These are phyloP conservation scores for Triticum timopheevii DNA, from an alignment of 176 grass and related monocot genomes.

Conservation along the genomic window DNA sequence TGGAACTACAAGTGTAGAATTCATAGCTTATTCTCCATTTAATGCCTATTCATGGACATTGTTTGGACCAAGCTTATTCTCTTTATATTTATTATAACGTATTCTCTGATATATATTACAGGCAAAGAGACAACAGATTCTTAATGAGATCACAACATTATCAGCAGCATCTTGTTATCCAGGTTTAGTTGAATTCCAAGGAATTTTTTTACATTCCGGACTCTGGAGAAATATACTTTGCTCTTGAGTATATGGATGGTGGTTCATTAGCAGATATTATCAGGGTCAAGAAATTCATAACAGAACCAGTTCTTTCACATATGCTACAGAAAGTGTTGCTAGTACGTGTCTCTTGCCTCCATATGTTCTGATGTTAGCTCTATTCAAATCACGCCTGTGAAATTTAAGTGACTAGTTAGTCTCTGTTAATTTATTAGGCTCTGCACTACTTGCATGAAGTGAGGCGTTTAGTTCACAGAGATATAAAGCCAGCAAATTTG, in stretches of 20 bases:
- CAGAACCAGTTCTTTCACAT: constrained; percentile 76
- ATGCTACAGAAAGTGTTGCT: constrained; percentile 76
- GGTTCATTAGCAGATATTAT: constrained; percentile 94
- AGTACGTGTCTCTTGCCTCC: constrained; percentile 55
- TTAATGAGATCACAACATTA: constrained; percentile 93
- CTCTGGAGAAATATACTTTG: constrained; percentile 92
- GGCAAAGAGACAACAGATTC: constrained; percentile 88
- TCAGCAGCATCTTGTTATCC: constrained; percentile 77
- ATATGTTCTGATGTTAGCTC: constrained; percentile 16
- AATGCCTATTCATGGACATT: neutral
- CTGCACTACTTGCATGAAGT: constrained; percentile 83
- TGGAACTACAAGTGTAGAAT: neutral
- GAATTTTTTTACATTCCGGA: constrained; percentile 84
- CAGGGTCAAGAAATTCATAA: constrained; percentile 68
- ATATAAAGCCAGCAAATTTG: constrained; percentile 97
- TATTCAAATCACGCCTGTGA: constrained; percentile 23
- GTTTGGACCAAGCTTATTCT: too few relatives aligned
- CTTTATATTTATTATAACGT: constrained; percentile 38
- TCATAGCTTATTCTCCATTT: neutral
- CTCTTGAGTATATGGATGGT: constrained; percentile 96
- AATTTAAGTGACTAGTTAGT: constrained; percentile 23
- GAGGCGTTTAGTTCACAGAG: constrained; percentile 90
- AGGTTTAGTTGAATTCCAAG: constrained; percentile 89
- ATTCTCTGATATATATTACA: constrained; percentile 49
- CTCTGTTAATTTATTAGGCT: constrained; percentile 53